Evolutionary conservation across 768 basidiomycete species (phyloP), one percentile per base, ranked within the genome.

Genomic region (Agaricus bisporus): DNA sequence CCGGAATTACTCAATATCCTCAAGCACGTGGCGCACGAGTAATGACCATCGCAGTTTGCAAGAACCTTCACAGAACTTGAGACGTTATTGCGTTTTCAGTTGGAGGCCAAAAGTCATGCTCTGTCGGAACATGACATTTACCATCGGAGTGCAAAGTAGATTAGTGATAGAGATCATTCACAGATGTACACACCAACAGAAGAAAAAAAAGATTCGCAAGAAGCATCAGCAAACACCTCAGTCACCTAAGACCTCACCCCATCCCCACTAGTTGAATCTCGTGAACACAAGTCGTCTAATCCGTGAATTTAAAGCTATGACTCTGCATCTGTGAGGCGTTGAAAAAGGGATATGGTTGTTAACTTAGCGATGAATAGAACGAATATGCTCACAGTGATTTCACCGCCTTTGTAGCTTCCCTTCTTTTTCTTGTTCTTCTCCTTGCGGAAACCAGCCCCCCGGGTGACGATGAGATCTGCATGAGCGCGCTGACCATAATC

Each of bases 391-490:
- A 95, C 92, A 45, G 94, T 95, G 56, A 99, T 99, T 64, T 95
- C 91, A 38, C 95, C 95, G 11, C 95, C 94, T 42, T 82, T 81
- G 69, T 98, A 98, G 56, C 87, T 92, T 3, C 94, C 95, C 61
- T 89, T 76, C 73, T 99, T 99, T 74, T 98, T 98, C 82, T 98
- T 99, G 73, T 97, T 98, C 72, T 99, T 99, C 77, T 97, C 95
- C 70, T 98, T 99, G 51, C 93, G 80, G 76, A 99, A 99, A 2
- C 92, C 92, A 45, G 90, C 87, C 2, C 95, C 95, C 1, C 94
- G 82, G 3, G 95, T 98, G 25, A 94, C 89, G 58, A 95, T 87
- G 57, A 99, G 73, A 68, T 98, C 97, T 37, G 79, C 76, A 59
- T 85, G 83, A 0, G 95, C 95, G 51, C 77, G 79, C 28, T 83